These are phyloP conservation scores for Pelargonium fulgidum DNA, from an alignment of 441 rosid genomes.

Conservation along the genomic window DNA sequence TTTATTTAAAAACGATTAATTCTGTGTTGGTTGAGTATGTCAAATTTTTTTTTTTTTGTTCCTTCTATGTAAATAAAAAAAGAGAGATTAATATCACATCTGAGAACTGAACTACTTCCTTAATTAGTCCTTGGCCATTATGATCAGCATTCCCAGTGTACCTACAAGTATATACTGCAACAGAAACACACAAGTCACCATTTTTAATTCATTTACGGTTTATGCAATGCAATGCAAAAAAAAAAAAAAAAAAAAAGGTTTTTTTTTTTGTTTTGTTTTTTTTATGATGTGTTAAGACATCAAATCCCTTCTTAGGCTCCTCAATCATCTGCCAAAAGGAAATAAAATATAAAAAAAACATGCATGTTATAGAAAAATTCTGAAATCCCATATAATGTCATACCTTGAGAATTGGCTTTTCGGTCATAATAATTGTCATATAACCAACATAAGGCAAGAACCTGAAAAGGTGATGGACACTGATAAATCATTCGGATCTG, in stretches of 20 bases:
- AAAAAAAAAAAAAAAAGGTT: no score
- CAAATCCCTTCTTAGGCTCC: no score
- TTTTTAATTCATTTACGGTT: no score
- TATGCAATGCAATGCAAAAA: no score
- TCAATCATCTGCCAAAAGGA: not conserved
- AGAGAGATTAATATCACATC: no score
- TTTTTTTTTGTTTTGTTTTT: no score
- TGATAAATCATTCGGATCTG: not conserved
- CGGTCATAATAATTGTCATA: constrained; percentile 89
- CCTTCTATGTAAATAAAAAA: no score
- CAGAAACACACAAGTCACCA: constrained; percentile 1
- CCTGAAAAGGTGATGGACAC: constrained; percentile 29
- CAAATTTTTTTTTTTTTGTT: no score
- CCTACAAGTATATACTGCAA: constrained; percentile 78
- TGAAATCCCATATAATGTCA: constrained; percentile 5
- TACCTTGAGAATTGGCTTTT: constrained; percentile 90
- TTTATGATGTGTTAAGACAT: no score
- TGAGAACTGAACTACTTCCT: not conserved
- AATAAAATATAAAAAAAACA: no score
- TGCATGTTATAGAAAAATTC: not conserved
- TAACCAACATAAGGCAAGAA: constrained; percentile 89
- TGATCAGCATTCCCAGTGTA: constrained; percentile 62
- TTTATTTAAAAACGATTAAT: no score
- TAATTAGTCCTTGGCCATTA: constrained; percentile 64
- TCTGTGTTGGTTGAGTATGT: no score